Conservation (phyloP, 1,139 yeast species). For the Trichomonascaceae sp. region DNA sequence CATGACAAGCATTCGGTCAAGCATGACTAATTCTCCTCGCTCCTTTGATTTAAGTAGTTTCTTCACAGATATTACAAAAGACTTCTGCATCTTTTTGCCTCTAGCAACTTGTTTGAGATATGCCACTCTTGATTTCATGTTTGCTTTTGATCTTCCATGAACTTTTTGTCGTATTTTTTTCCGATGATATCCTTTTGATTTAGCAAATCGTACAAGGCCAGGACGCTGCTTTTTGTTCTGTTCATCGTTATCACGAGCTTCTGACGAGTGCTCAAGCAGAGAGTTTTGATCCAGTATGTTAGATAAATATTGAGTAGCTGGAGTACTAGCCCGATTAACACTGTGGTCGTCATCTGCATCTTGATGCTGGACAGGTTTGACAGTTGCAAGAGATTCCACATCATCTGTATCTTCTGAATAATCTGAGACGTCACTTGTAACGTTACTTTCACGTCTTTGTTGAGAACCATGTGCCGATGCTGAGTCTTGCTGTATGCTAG, state of each 20-base stretch:
- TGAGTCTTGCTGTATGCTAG: neutral
- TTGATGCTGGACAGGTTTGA: slow-evolving; percentile 3
- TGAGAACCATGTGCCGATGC: neutral
- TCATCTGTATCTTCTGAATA: slow-evolving; percentile 1
- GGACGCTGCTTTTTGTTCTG: neutral
- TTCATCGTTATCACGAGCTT: neutral
- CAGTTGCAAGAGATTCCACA: slow-evolving; percentile 6
- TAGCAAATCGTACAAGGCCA: neutral
- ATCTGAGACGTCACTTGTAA: neutral
- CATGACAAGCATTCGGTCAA: slow-evolving; percentile 61
- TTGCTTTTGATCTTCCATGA: neutral
- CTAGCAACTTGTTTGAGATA: neutral
- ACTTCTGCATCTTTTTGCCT: neutral
- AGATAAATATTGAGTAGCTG: slow-evolving; percentile 10
- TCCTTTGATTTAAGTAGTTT: slow-evolving; percentile 20
- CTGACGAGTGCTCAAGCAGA: neutral
- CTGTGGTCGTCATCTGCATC: neutral
- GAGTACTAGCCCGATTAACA: slow-evolving; percentile 6
- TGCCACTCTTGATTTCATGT: neutral
- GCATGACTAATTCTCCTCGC: slow-evolving; percentile 58
- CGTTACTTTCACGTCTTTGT: neutral
- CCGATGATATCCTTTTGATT: neutral
- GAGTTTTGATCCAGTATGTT: slow-evolving; percentile 12
- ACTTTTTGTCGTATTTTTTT: neutral
- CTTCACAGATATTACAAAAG: slow-evolving; percentile 13